Percentiles rank a stretch among this genome's conserved stretches.
These are phyloP conservation scores for Plasmopara viticola DNA, from an alignment of 352 stramenopile genomes.

Conservation along the genomic window DNA sequence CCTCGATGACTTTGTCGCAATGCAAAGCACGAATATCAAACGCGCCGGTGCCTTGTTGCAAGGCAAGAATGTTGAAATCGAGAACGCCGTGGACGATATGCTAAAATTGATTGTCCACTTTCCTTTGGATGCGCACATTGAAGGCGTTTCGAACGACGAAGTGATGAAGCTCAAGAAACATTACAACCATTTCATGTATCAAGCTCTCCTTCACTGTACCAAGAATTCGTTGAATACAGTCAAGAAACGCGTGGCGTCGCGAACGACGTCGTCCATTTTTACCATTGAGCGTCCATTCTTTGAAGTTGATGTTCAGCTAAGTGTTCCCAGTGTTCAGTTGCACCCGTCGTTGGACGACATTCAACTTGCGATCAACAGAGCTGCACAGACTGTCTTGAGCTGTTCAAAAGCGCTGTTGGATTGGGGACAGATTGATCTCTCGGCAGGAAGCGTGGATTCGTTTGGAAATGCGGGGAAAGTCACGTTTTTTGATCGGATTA, in stretches of 20 bases:
- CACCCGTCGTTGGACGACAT: constrained; percentile 96
- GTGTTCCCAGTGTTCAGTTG: constrained; percentile 89
- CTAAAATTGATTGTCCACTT: constrained; percentile 95
- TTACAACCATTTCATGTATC: constrained; percentile 99
- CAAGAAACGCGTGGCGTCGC: constrained; percentile 96
- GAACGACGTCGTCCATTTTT: constrained; percentile 82
- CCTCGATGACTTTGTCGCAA: constrained; percentile 96
- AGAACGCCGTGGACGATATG: constrained; percentile 96
- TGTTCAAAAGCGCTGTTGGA: constrained; percentile 96
- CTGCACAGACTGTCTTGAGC: constrained; percentile 93
- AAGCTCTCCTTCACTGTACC: constrained; percentile 94
- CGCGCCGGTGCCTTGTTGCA: constrained; percentile 89
- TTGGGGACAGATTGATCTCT: constrained; percentile 85
- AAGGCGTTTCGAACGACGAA: constrained; percentile 91
- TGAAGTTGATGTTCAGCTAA: constrained; percentile 96
- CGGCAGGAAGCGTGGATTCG: constrained; percentile 16
- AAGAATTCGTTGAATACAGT: constrained; percentile 98
- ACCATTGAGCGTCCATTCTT: constrained; percentile 96
- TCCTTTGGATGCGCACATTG: constrained; percentile 93
- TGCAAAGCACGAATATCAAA: constrained; percentile 94
- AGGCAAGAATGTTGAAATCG: constrained; percentile 97
- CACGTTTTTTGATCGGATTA: constrained; percentile 98
- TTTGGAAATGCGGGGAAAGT: constrained; percentile 29
- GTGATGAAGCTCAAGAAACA: constrained; percentile 95
- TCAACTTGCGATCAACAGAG: constrained; percentile 96